These are phyloP conservation scores for Nannochloris sp. DNA, from an alignment of 139 green algal genomes.

Conservation along the genomic window DNA sequence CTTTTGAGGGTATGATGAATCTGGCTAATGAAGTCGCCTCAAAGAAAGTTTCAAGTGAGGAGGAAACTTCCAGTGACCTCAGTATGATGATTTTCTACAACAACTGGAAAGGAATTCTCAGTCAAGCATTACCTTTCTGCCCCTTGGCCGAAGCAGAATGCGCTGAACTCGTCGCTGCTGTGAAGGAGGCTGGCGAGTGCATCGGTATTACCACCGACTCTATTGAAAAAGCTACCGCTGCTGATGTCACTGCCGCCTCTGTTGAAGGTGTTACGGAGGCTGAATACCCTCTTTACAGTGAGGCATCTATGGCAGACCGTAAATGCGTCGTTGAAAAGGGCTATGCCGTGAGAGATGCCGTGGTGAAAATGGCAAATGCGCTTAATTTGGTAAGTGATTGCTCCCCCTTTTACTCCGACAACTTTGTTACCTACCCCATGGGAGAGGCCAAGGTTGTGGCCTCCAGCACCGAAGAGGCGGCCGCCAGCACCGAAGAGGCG, in stretches of 20 bases:
- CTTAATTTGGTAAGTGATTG: slow-evolving; percentile 13
- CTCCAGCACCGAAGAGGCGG: too few relatives aligned
- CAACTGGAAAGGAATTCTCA: slow-evolving; percentile 32
- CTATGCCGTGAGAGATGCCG: slow-evolving; percentile 7
- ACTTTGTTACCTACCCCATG: not conserved
- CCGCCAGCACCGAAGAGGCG: too few relatives aligned
- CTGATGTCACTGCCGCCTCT: slow-evolving; percentile 1
- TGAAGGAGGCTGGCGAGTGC: not conserved
- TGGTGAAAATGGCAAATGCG: slow-evolving; percentile 3
- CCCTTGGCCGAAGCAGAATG: not conserved
- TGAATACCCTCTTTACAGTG: slow-evolving; percentile 5
- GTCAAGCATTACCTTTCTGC: slow-evolving; percentile 4
- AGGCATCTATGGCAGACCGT: not conserved
- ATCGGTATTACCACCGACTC: slow-evolving; percentile 9
- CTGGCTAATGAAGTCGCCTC: slow-evolving; percentile 24
- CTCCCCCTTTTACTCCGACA: not conserved
- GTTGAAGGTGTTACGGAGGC: not conserved
- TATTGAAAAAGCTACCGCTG: slow-evolving; percentile 2
- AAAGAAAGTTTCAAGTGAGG: slow-evolving; percentile 33
- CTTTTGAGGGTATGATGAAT: slow-evolving; percentile 22
- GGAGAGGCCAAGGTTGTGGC: too few relatives aligned
- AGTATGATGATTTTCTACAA: slow-evolving; percentile 30
- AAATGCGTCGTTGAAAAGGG: slow-evolving; percentile 23
- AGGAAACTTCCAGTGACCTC: slow-evolving; percentile 23
- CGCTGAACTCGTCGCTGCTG: not conserved